Evolutionary conservation across 1,284 basidiomycete genomes (phyloP).

Genomic region (Ganoderma sinense): DNA sequence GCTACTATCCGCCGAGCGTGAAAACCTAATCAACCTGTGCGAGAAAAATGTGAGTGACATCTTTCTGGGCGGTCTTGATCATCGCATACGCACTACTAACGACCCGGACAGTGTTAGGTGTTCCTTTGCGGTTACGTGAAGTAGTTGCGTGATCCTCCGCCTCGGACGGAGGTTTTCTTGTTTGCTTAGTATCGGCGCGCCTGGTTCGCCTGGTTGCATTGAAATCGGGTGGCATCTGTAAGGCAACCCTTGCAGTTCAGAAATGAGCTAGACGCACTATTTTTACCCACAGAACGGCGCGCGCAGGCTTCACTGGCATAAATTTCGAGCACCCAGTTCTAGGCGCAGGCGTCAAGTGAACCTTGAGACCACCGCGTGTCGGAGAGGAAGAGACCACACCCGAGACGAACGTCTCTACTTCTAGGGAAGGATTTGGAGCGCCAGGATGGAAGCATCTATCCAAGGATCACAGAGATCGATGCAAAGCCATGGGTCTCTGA

Average conservation of each 20-base stretch:
- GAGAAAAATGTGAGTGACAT: neutral
- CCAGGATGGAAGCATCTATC: neutral
- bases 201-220: neutral
- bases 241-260: neutral
- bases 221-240: neutral
- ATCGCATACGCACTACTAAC: neutral
- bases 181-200: neutral
- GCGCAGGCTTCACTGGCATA: neutral
- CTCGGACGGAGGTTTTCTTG: neutral
- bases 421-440: neutral
- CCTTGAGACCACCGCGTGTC: neutral
- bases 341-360: neutral
- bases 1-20: neutral
- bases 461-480: neutral
- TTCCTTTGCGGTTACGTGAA: neutral
- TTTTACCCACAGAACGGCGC: neutral
- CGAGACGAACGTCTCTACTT: neutral
- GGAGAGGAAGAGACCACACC: neutral
- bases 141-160: neutral
- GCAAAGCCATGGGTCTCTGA: neutral
- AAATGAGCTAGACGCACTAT: neutral
- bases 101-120: neutral
- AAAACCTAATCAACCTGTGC: neutral
- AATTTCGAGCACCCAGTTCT: neutral
- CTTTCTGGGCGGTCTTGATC: neutral